phyloP scores from a whole-genome alignment of 495 filamentous ascomycete species.

The Penicillium desertorum region DNA sequence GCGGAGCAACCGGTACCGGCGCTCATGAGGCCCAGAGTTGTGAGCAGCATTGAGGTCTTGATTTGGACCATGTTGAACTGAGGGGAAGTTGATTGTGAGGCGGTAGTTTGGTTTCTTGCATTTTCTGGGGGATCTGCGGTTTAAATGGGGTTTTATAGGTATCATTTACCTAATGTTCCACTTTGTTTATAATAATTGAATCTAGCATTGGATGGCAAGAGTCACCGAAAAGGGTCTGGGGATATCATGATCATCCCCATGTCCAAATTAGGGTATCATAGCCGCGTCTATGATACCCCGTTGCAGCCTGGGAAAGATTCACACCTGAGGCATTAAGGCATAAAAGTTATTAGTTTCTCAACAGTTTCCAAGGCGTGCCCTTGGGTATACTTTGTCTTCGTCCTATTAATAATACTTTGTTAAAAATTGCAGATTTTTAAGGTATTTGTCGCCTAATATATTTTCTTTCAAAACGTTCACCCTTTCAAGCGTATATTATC shows the following conservation, averaged over 20 bases:
- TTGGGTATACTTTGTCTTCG: not conserved
- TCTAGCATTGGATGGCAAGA: not conserved
- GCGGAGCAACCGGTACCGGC: slow-evolving; percentile 14
- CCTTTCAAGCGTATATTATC: not conserved
- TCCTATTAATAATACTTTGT: not conserved
- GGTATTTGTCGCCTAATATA: no score
- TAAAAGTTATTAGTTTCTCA: not conserved
- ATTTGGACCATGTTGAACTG: slow-evolving; percentile 7
- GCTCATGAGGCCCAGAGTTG: slow-evolving; percentile 14
- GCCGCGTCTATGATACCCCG: slow-evolving; percentile 7
- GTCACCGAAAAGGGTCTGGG: not conserved
- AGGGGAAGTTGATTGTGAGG: not conserved
- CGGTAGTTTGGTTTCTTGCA: not conserved
- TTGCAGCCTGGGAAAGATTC: not conserved
- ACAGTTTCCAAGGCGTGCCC: not conserved
- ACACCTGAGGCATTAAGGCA: not conserved
- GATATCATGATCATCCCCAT: not conserved
- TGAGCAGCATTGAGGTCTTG: slow-evolving; percentile 13
- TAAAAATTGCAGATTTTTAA: no score
- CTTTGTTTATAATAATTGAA: not conserved
- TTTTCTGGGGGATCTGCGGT: not conserved
- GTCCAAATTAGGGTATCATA: slow-evolving; percentile 1
- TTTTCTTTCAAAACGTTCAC: not conserved
- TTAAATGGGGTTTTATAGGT: not conserved
- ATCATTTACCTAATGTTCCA: not conserved